phyloP scores from a whole-genome alignment of 2,329 filamentous ascomycete genomes.

The Xylaria sp. region DNA sequence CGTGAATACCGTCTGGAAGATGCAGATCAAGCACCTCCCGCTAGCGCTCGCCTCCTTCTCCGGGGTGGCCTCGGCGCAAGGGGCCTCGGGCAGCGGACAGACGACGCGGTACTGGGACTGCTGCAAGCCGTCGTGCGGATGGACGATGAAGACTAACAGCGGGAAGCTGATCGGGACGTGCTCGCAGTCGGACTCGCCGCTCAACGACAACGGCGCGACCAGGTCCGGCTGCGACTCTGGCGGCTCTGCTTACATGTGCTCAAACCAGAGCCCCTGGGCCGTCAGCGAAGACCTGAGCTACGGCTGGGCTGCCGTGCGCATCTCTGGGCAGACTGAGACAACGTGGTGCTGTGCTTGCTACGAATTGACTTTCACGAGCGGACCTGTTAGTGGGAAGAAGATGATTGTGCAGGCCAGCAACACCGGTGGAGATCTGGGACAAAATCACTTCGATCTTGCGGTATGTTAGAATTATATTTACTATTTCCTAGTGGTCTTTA shows the following conservation, averaged over 20 bases:
- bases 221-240: constrained; percentile 64
- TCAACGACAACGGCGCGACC: constrained; percentile 59
- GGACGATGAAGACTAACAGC: constrained; percentile 66
- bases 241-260: constrained; percentile 69
- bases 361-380: constrained; percentile 68
- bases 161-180: constrained; percentile 63
- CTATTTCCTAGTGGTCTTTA: not conserved
- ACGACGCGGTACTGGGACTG: constrained; percentile 69
- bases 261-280: constrained; percentile 70
- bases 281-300: constrained; percentile 68
- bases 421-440: constrained; percentile 63
- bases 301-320: constrained; percentile 70
- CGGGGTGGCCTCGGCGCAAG: constrained; percentile 39
- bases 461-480: constrained; percentile 41
- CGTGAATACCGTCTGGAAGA: constrained; percentile 11
- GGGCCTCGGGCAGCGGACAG: constrained; percentile 44
- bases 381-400: constrained; percentile 64
- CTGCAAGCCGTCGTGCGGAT: constrained; percentile 75
- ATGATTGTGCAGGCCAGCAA: constrained; percentile 71
- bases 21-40: constrained; percentile 41
- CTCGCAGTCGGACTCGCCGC: constrained; percentile 63
- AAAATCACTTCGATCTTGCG: constrained; percentile 66
- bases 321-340: constrained; percentile 64
- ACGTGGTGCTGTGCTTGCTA: constrained; percentile 74
- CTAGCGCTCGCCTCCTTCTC: constrained; percentile 37